Conservation (phyloP, 805 yeast genomes). For the Metschnikowia kunwiensis region DNA sequence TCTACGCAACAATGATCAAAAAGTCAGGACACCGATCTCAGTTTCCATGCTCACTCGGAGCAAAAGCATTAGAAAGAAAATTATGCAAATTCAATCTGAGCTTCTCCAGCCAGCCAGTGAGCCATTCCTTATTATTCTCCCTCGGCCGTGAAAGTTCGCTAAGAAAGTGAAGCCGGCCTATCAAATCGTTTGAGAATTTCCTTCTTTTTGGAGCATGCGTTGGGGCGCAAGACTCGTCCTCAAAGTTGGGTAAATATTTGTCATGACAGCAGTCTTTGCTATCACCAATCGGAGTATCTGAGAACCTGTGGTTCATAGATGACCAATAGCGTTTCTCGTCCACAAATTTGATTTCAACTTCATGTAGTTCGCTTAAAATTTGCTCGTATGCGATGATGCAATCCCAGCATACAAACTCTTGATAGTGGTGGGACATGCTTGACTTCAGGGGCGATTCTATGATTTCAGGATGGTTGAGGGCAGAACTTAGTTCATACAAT, state of each 20-base stretch:
- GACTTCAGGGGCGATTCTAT: background rate
- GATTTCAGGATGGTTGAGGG: conserved; percentile 24
- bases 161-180: conserved; percentile 19
- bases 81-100: conserved; percentile 9
- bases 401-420: conserved; percentile 62
- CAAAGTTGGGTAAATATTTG: no score
- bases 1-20: no score
- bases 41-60: conserved; percentile 1
- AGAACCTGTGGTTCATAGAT: no score
- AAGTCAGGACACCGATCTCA: no score
- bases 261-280: no score
- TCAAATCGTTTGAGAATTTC: conserved; percentile 26
- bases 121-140: conserved; percentile 11
- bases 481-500: conserved; percentile 56
- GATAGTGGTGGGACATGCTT: conserved; percentile 24
- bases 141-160: conserved; percentile 16
- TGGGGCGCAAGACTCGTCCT: background rate
- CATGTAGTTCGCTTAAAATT: conserved; percentile 41
- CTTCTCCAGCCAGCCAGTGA: conserved; percentile 9
- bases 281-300: no score
- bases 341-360: conserved; percentile 18
- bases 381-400: conserved; percentile 59
- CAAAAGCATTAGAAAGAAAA: conserved; percentile 1
- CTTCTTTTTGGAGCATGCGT: background rate
- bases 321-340: background rate